Evolutionary conservation across 345 rosid species (phyloP), one percentile per base, ranked within the genome.

Genomic region (Sonneratia alba): DNA sequence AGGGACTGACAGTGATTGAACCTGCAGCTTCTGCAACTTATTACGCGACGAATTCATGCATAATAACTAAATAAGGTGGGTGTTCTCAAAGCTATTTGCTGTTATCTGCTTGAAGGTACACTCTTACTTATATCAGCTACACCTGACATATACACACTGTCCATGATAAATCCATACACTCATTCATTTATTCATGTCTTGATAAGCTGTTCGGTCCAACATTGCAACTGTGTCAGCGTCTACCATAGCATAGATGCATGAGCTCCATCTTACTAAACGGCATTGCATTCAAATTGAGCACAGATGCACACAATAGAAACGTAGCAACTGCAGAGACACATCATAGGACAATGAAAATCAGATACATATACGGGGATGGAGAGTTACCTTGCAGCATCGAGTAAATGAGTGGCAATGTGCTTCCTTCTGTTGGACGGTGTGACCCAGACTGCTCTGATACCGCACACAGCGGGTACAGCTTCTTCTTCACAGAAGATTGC

Each of bases 371-470:
- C 34, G 57, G 38, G 19, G 45, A 57, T 45, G 74, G 55, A 70
- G 51, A 7, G 59, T 75, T 84, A 90, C 97, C 97, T 87, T n/a
- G 77, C 82, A 66, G 90, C 91, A 63, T 95, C 92, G 10, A 95
- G 86, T 67, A 95, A 86, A 27, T 53, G 80, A 42, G 81, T 86
- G 6, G 97, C 99, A 69, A 92, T 76, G 71, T 83, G 83, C 79
- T 86, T 90, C 80, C 92, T 86, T 83, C 97, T 84, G 78, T 89
- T 87, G 56, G 84, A 83, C 47, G 97, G 96, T 71, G 92, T 77
- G 68, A 92, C 93, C 99, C 99, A 92, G 56, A 92, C 80, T 4
- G 92, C 99, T 83, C 99, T 83, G 40, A 95, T 73, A 71, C 99
- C 97, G 59, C 97, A 95, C 21, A 82, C 63, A 77, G 86, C 92